These are phyloP conservation scores for Telopea speciosissima DNA, from an alignment of 177 flowering plant genomes.

Conservation along the genomic window DNA sequence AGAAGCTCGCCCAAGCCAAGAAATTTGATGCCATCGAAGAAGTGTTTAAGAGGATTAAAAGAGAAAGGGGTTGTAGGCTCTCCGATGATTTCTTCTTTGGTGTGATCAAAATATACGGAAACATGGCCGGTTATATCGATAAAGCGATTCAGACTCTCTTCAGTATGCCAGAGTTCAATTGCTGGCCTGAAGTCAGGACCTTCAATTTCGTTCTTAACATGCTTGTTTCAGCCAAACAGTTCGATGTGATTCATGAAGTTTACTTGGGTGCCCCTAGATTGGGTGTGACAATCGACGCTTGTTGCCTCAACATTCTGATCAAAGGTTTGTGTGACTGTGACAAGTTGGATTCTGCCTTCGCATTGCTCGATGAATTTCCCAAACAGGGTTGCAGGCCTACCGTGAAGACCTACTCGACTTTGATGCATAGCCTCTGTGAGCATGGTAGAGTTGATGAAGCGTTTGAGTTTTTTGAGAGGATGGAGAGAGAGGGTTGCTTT, in stretches of 20 bases:
- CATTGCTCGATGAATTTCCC: constrained; percentile 77
- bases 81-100: constrained; percentile 66
- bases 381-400: constrained; percentile 55
- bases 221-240: constrained; percentile 57
- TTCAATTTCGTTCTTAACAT: constrained; percentile 68
- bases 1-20: constrained; percentile 46
- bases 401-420: constrained; percentile 59
- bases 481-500: constrained; percentile 57
- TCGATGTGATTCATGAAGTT: constrained; percentile 54
- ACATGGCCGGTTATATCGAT: constrained; percentile 42
- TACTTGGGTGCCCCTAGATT: constrained; percentile 44
- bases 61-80: constrained; percentile 40
- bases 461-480: constrained; percentile 46
- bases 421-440: constrained; percentile 64
- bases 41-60: constrained; percentile 37
- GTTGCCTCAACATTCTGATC: constrained; percentile 68
- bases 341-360: constrained; percentile 55
- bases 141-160: constrained; percentile 50
- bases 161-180: constrained; percentile 57
- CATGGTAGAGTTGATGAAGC: constrained; percentile 61
- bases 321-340: constrained; percentile 66
- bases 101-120: constrained; percentile 60
- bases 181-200: constrained; percentile 63
- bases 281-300: constrained; percentile 68
- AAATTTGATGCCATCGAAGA: constrained; percentile 50